phyloP scores from a whole-genome alignment of 495 filamentous ascomycete genomes.

The Annulohypoxylon maeteangense region DNA sequence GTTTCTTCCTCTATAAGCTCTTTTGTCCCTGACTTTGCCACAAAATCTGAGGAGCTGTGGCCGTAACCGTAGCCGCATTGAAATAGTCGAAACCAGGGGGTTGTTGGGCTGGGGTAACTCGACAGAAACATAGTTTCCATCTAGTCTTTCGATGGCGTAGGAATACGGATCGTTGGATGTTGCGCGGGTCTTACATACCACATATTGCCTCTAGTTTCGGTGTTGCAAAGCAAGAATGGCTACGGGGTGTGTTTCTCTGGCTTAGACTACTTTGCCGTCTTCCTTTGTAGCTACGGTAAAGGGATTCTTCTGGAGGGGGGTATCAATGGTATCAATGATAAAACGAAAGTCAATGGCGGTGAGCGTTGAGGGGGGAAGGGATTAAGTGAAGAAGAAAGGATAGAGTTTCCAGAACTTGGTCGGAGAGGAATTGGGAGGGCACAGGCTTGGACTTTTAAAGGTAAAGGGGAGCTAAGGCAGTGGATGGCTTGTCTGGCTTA shows the following conservation, averaged over 20 bases:
- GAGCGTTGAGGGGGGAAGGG: constrained; percentile 42
- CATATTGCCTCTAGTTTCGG: constrained; percentile 35
- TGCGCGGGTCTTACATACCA: constrained; percentile 37
- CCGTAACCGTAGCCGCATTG: not conserved
- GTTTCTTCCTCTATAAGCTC: not conserved
- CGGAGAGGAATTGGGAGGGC: constrained; percentile 21
- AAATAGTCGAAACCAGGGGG: constrained; percentile 1
- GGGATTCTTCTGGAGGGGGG: constrained; percentile 5
- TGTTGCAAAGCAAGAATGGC: constrained; percentile 27
- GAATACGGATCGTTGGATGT: constrained; percentile 3
- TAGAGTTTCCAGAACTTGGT: constrained; percentile 39
- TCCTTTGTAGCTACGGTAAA: constrained; percentile 18
- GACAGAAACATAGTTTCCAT: not conserved
- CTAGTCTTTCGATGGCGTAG: not conserved
- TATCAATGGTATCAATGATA: constrained; percentile 38
- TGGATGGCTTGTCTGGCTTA: constrained; percentile 13
- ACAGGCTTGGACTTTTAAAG: constrained; percentile 32
- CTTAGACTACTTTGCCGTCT: constrained; percentile 11
- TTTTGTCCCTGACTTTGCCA: not conserved
- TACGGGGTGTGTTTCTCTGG: constrained; percentile 16
- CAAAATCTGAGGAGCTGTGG: not conserved
- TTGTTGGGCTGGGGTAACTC: not conserved
- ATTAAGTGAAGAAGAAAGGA: constrained; percentile 32
- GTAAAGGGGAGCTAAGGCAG: constrained; percentile 17
- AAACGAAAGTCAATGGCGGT: constrained; percentile 41